phyloP scores from a whole-genome alignment of 768 basidiomycete genomes.

The Mycena indigotica region DNA sequence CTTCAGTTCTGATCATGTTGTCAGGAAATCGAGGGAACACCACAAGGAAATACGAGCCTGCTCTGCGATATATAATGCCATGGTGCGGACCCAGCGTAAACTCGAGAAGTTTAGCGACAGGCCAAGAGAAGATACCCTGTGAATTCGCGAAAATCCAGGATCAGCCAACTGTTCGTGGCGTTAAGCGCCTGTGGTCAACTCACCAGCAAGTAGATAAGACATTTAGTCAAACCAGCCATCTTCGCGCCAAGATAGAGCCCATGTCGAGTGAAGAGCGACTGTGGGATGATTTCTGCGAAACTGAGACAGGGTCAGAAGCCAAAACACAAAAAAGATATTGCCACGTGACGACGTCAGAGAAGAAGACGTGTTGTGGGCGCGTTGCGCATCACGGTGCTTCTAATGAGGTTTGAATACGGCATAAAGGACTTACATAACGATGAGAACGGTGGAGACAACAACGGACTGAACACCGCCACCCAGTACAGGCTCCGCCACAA shows the following conservation, averaged over 20 bases:
- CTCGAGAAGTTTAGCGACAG: conserved; percentile 81
- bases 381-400: conserved; percentile 10
- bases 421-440: conserved; percentile 72
- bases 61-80: conserved; percentile 87
- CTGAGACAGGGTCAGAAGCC: conserved; percentile 40
- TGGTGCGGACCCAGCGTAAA: conserved; percentile 79
- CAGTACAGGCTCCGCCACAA: conserved; percentile 78
- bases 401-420: conserved; percentile 7
- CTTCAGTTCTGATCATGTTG: conserved; percentile 61
- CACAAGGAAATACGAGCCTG: conserved; percentile 38
- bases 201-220: conserved; percentile 72
- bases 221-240: conserved; percentile 71
- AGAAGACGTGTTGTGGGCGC: conserved; percentile 7
- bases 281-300: conserved; percentile 90
- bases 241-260: conserved; percentile 88
- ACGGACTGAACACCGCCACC: conserved; percentile 81
- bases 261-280: conserved; percentile 89
- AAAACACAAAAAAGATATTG: conserved; percentile 3
- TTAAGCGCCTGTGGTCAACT: conserved; percentile 24
- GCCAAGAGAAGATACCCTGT: conserved; percentile 79
- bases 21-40: neutral
- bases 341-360: conserved; percentile 36
- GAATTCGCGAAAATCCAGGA: neutral
- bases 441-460: conserved; percentile 79
- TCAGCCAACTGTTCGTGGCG: conserved; percentile 4